Percentiles rank a stretch among this genome's conserved stretches.
These are phyloP conservation scores for Zopfia rhizophila DNA, from an alignment of 2,329 filamentous ascomycete genomes.

Conservation along the genomic window DNA sequence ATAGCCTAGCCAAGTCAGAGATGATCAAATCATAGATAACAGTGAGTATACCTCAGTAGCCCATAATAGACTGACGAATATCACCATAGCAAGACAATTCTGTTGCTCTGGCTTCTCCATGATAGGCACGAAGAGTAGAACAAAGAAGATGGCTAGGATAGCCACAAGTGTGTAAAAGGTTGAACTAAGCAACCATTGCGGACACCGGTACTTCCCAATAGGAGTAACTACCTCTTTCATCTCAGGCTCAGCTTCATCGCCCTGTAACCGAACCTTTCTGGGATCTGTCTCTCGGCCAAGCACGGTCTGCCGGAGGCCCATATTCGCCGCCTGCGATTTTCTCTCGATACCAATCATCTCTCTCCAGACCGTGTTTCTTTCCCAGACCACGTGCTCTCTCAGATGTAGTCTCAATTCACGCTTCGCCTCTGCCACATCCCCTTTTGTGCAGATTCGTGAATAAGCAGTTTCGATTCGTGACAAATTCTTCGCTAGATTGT, in stretches of 20 bases:
- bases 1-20: slow-evolving; percentile 74
- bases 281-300: slow-evolving; percentile 79
- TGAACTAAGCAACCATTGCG: slow-evolving; percentile 83
- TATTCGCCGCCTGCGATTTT: slow-evolving; percentile 90
- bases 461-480: slow-evolving; percentile 81
- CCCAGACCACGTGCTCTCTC: slow-evolving; percentile 97
- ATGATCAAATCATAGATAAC: not conserved
- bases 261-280: slow-evolving; percentile 77
- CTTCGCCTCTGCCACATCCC: slow-evolving; percentile 79
- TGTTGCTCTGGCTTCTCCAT: slow-evolving; percentile 91
- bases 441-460: slow-evolving; percentile 81
- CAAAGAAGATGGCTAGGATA: slow-evolving; percentile 77
- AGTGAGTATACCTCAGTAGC: slow-evolving; percentile 78
- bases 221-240: slow-evolving; percentile 81
- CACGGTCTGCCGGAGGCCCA: slow-evolving; percentile 81
- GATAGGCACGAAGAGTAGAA: slow-evolving; percentile 79
- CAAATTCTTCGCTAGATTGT: slow-evolving; percentile 76
- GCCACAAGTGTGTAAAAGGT: slow-evolving; percentile 80
- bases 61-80: slow-evolving; percentile 95
- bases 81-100: slow-evolving; percentile 91
- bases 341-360: slow-evolving; percentile 99
- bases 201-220: slow-evolving; percentile 78
- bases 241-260: slow-evolving; percentile 76
- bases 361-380: slow-evolving; percentile 97
- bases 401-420: slow-evolving; percentile 90